phyloP scores from a whole-genome alignment of 2,329 filamentous ascomycete species.

The Hansfordia pulvinata region DNA sequence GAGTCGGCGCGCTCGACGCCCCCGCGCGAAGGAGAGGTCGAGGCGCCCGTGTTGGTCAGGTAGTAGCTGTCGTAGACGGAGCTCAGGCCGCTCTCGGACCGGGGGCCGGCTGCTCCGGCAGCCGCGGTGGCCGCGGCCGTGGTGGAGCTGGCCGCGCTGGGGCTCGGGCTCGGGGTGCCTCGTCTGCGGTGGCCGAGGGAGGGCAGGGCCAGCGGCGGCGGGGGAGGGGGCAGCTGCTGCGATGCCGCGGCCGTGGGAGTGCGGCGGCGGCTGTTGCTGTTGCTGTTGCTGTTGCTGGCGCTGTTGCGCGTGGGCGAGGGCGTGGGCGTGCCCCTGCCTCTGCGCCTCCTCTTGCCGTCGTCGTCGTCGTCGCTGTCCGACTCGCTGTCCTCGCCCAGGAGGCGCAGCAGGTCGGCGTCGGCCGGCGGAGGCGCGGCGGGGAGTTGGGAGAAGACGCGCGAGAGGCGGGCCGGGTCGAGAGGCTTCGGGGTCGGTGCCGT shows the following conservation, averaged over 20 bases:
- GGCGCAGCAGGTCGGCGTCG: conserved; percentile 1
- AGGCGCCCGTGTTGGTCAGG: no score
- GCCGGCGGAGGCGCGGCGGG: no score
- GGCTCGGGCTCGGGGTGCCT: no score
- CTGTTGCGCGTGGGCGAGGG: not conserved
- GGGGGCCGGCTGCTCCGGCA: conserved; percentile 5
- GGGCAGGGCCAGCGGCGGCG: no score
- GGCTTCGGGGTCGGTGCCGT: not conserved
- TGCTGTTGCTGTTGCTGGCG: not conserved
- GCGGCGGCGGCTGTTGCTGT: no score
- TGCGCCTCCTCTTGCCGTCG: not conserved
- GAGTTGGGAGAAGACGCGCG: no score
- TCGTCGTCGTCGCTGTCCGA: not conserved
- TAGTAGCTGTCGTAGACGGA: conserved; percentile 16
- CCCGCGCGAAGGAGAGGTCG: no score
- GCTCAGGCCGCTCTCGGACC: conserved; percentile 14
- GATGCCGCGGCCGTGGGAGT: no score
- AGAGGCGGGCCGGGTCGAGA: no score
- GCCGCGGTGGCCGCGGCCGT: conserved; percentile 4
- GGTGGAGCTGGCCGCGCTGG: conserved; percentile 10
- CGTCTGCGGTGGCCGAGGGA: no score
- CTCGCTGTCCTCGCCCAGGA: not conserved
- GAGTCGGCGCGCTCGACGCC: no score
- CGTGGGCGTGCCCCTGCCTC: not conserved
- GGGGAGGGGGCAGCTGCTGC: no score